Base-by-base conservation (phyloP, 306 rosid species). In the Quercus rubra region DNA sequence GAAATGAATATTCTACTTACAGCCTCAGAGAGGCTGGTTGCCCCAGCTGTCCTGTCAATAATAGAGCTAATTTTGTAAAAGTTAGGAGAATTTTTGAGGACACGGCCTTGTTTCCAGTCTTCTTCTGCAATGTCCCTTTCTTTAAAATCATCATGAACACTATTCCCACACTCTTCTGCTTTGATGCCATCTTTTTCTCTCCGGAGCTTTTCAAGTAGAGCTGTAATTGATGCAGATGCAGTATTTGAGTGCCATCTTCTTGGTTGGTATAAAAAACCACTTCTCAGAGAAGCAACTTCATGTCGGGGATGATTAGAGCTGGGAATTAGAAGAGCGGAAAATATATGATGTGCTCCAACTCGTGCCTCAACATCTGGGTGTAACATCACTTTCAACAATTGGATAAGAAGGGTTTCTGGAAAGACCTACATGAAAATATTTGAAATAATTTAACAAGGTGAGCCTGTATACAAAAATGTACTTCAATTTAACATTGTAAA, bases 201-300 rank as follows among this genome's bases (percentile, higher is more conserved):
- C 31, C 96, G 93, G 72, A 96, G 96, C 83, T 96, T 96, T 81
- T 93, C 98, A 59, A 96, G 99, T 77, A 94, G 89, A 74, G 98
- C 93, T 31, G 94, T 84, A 76, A 96, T 86, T 27, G 99, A 95
- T 56, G 93, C 91, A 57, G 99, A 86, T 57, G 89, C 90, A 73
- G 93, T 77, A 67, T 81, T 90, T 17, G 94, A 86, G 71, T 87
- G 81, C 92, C 77, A 85, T 76, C 85, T 90, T 70, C 84, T 81
- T 73, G 87, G 87, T 66, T 91, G 95, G 89, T 87, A 83, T 49
- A 77, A 83, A 83, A 71, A 90, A 83, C 90, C 82, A 30, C 86
- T 83, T 83, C 77, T 92, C 59, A 89, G 74, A 46, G 88, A 83
- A 21, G 90, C 70, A 80, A 72, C 85, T 77, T 87, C 97, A 33